A percentile compares a stretch with the other conserved stretches of the same genome.
Conservation (phyloP, 139 green algal genomes). For the Diplosphaera chodatii region DNA sequence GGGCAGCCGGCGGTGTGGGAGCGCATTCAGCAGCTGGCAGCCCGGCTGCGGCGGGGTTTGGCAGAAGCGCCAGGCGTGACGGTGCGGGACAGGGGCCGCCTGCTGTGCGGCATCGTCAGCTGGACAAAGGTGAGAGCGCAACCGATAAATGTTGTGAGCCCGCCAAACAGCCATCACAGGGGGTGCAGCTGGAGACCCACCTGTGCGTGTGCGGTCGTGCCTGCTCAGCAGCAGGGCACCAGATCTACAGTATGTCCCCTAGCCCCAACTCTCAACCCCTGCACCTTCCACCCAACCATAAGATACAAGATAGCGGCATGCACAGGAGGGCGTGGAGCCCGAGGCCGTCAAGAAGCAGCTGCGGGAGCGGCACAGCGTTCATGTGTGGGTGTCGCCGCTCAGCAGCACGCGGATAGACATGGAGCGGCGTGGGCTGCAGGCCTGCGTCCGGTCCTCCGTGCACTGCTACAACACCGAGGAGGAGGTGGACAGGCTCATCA, state of each 20-base stretch:
- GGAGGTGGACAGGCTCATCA: slow-evolving; percentile 39
- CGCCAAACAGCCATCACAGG: no score
- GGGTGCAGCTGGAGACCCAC: neutral
- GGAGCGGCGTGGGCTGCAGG: slow-evolving; percentile 26
- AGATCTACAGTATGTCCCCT: no score
- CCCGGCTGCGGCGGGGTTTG: slow-evolving; percentile 26
- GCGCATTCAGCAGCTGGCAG: slow-evolving; percentile 38
- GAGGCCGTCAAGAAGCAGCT: slow-evolving; percentile 12
- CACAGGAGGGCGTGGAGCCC: slow-evolving; percentile 8
- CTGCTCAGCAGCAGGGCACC: no score
- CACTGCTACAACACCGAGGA: slow-evolving; percentile 60
- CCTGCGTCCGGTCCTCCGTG: slow-evolving; percentile 47
- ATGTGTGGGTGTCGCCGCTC: slow-evolving; percentile 35
- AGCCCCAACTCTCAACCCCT: no score
- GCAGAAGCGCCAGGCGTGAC: slow-evolving; percentile 16
- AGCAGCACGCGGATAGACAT: slow-evolving; percentile 49
- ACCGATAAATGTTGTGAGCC: no score
- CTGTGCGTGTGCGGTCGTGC: neutral
- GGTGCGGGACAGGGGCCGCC: slow-evolving; percentile 35
- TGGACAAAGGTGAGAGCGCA: no score
- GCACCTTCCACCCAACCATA: no score
- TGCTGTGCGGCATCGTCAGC: slow-evolving; percentile 60
- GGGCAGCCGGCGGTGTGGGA: slow-evolving; percentile 37
- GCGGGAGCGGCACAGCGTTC: slow-evolving; percentile 22
- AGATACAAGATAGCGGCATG: no score